Evolutionary conservation across 768 basidiomycete species (phyloP).

Genomic region (Pisolithus albus): DNA sequence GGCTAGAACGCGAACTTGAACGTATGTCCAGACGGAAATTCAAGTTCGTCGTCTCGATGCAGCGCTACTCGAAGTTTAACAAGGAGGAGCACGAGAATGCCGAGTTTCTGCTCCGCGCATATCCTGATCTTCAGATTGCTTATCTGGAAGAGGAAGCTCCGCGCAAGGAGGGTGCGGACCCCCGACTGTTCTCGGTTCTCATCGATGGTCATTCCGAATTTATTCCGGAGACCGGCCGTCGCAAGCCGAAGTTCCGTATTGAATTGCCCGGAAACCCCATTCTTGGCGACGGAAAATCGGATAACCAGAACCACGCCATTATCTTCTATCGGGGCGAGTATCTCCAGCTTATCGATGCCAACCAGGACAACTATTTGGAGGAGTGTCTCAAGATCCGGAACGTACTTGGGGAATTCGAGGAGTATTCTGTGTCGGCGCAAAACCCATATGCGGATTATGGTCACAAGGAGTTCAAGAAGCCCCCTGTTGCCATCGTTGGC

Average conservation of each 20-base stretch:
- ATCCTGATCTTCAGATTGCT: slow-evolving; percentile 97
- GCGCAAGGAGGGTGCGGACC: slow-evolving; percentile 91
- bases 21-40: slow-evolving; percentile 98
- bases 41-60: slow-evolving; percentile 99
- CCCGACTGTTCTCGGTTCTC: slow-evolving; percentile 89
- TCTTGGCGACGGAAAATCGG: slow-evolving; percentile 97
- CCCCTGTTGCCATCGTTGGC: slow-evolving; percentile 95
- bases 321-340: slow-evolving; percentile 99
- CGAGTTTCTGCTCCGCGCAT: slow-evolving; percentile 94
- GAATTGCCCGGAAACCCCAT: slow-evolving; percentile 99
- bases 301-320: slow-evolving; percentile 99
- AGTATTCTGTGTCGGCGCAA: slow-evolving; percentile 77
- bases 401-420: slow-evolving; percentile 96
- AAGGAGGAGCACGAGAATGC: slow-evolving; percentile 99
- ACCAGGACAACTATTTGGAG: slow-evolving; percentile 99
- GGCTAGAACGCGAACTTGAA: slow-evolving; percentile 91
- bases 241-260: slow-evolving; percentile 95
- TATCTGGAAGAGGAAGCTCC: slow-evolving; percentile 96
- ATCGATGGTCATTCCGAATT: slow-evolving; percentile 99
- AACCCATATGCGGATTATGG: slow-evolving; percentile 91
- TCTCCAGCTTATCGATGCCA: slow-evolving; percentile 98
- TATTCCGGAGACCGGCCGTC: slow-evolving; percentile 76
- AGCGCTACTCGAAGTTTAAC: slow-evolving; percentile 98
- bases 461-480: slow-evolving; percentile 77
- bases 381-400: slow-evolving; percentile 99